phyloP scores from a whole-genome alignment of 1,284 basidiomycete genomes.

The Taiwanofungus camphoratus region DNA sequence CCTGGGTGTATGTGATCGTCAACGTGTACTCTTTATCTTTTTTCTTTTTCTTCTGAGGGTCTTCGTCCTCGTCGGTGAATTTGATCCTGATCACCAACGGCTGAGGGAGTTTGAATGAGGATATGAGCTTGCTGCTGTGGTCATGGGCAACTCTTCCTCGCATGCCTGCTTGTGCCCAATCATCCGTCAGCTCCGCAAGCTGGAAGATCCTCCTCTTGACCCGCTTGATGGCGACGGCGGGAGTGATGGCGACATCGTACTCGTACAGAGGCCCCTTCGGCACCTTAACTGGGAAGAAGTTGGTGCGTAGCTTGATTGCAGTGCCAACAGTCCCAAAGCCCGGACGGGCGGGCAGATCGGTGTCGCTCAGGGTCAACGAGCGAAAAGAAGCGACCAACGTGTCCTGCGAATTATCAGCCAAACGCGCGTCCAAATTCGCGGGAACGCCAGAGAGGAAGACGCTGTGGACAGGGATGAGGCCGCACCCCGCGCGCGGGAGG shows the following conservation, averaged over 20 bases:
- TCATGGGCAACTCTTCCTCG: slow-evolving; percentile 63
- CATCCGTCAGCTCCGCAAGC: slow-evolving; percentile 54
- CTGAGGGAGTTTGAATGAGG: slow-evolving; percentile 48
- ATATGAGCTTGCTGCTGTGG: slow-evolving; percentile 56
- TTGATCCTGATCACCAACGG: slow-evolving; percentile 51
- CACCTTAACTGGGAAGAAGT: slow-evolving; percentile 68
- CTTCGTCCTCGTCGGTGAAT: slow-evolving; percentile 62
- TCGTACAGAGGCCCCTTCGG: slow-evolving; percentile 60
- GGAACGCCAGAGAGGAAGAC: slow-evolving; percentile 45
- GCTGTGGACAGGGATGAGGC: slow-evolving; percentile 29
- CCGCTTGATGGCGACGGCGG: slow-evolving; percentile 45
- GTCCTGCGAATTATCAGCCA: slow-evolving; percentile 52
- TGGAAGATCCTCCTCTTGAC: slow-evolving; percentile 67
- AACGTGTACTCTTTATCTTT: slow-evolving; percentile 56
- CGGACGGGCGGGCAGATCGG: slow-evolving; percentile 60
- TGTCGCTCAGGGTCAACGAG: slow-evolving; percentile 32
- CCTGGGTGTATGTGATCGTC: slow-evolving; percentile 51
- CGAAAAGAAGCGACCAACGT: slow-evolving; percentile 47
- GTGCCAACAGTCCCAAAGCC: slow-evolving; percentile 58
- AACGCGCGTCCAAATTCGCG: slow-evolving; percentile 53
- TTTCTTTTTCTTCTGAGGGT: slow-evolving; percentile 23
- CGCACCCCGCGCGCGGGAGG: slow-evolving; percentile 1
- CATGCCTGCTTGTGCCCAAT: slow-evolving; percentile 51
- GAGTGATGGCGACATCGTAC: slow-evolving; percentile 62
- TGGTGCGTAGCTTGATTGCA: slow-evolving; percentile 60